Base-by-base conservation (phyloP, 1,139 yeast genomes). In the Nadsonia commutata region DNA sequence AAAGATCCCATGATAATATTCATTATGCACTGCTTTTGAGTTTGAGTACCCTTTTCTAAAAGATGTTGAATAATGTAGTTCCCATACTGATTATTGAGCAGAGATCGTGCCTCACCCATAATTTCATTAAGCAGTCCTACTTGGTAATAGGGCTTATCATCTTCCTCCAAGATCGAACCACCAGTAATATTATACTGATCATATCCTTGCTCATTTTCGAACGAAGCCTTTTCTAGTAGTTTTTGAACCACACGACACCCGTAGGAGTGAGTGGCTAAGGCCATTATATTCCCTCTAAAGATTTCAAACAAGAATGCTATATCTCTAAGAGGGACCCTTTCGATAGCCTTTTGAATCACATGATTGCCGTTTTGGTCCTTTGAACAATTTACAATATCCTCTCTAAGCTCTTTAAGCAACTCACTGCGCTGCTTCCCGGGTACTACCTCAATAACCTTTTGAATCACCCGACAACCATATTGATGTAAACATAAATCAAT, bases 331-430 rank as follows among this genome's bases (percentile, higher is more conserved):
- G 95, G 94, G 44, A 88, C 78, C 47, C 76, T 69, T 63, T 90
- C 98, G 54, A 90, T 83, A 0, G 95, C 80, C 62, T 88, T 90
- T 64, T 93, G 98, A 51, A 90, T 81, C 22, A 93, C 98, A 62
- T 90, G 99, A 59, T 93, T 90, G 48, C 97, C 98, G 60, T 93
- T 93, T 65, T 90, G 98, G 60, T 90, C 97, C 57, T 86, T 86
- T 47, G 93, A 90, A 63, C 95, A 82, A 43, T 72, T 67, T 47
- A 85, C 64, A 18, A 90, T 80, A 55, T 78, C 70, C 42, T 78
- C 79, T 46, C 71, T 74, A 48, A 90, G 68, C 62, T 90, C 98
- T 37, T 69, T 66, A 44, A 85, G 77, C 38, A 90, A 70, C 39
- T 65, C 63, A 18, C 82, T 70, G 62, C 85, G 93, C 46, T 84